Conservation (phyloP, 2,329 filamentous ascomycete species). For the Fusarium succisae region DNA sequence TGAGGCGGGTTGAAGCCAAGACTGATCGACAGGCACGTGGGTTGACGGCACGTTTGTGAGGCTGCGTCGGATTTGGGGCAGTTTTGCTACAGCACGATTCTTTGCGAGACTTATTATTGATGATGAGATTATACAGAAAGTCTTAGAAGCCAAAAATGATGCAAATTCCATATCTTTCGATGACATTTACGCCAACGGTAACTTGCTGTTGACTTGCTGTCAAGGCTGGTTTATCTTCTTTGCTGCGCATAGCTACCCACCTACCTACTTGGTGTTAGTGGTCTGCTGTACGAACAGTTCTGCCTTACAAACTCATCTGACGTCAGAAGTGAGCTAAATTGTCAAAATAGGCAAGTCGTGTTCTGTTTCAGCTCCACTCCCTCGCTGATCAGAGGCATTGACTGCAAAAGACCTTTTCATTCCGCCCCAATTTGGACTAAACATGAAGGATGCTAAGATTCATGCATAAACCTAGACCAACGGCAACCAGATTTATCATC, state of each 20-base stretch:
- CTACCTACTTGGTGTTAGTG: neutral
- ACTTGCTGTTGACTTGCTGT: neutral
- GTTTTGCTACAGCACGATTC: neutral
- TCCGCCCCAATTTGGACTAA: neutral
- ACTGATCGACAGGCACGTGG: constrained; percentile 24
- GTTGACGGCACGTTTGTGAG: neutral
- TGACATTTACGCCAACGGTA: too few relatives aligned
- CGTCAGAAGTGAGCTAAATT: neutral
- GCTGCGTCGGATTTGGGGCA: neutral
- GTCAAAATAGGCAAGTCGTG: constrained; percentile 11
- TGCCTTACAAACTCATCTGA: neutral
- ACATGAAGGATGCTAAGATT: neutral
- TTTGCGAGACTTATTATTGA: neutral
- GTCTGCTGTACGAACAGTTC: neutral
- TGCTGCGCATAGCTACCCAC: neutral
- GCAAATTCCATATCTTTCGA: accelerated
- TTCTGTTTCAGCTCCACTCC: constrained; percentile 6
- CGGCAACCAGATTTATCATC: neutral
- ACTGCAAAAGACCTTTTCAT: neutral
- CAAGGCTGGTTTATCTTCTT: neutral
- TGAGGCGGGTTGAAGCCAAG: constrained; percentile 4
- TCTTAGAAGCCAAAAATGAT: neutral
- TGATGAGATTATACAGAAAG: neutral
- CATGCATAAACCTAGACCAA: neutral
- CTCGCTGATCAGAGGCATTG: neutral